Conservation (phyloP, 352 stramenopile genomes). For the Pythium brachiatum region DNA sequence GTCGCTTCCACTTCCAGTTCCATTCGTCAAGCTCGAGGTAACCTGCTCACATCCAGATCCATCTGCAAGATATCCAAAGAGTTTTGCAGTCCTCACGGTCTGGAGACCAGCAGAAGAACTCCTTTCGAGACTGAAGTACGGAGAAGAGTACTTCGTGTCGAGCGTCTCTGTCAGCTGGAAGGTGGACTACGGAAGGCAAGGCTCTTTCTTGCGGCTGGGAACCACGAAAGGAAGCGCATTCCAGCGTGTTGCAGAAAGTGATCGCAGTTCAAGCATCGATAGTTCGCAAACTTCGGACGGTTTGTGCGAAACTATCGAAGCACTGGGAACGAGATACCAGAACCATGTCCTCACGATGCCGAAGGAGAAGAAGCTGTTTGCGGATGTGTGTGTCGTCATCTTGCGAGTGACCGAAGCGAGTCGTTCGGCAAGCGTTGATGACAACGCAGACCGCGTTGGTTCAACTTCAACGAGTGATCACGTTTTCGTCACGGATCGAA, state of each 20-base stretch:
- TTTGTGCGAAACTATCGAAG: slow-evolving; percentile 11
- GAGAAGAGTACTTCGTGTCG: slow-evolving; percentile 53
- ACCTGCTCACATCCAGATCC: slow-evolving; percentile 47
- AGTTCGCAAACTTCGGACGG: not conserved
- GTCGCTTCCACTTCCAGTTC: slow-evolving; percentile 38
- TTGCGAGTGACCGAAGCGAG: slow-evolving; percentile 12
- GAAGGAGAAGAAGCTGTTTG: slow-evolving; percentile 12
- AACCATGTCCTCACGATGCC: slow-evolving; percentile 1
- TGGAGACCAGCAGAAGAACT: slow-evolving; percentile 66
- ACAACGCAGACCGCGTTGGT: not conserved
- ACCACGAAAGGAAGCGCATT: slow-evolving; percentile 61
- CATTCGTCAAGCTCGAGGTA: slow-evolving; percentile 70
- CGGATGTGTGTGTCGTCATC: slow-evolving; percentile 22
- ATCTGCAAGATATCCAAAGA: slow-evolving; percentile 6
- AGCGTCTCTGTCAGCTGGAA: slow-evolving; percentile 73
- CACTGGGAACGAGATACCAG: not conserved
- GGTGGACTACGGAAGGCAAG: slow-evolving; percentile 34
- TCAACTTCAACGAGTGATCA: slow-evolving; percentile 29
- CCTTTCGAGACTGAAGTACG: slow-evolving; percentile 44
- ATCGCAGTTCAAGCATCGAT: not conserved
- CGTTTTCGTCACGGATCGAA: slow-evolving; percentile 58
- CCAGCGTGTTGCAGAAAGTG: slow-evolving; percentile 18
- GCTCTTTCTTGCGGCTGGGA: slow-evolving; percentile 53
- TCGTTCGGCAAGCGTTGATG: not conserved
- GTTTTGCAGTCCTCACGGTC: slow-evolving; percentile 51